Evolutionary conservation across 441 rosid species (phyloP).

Genomic region (Gossypium davidsonii): DNA sequence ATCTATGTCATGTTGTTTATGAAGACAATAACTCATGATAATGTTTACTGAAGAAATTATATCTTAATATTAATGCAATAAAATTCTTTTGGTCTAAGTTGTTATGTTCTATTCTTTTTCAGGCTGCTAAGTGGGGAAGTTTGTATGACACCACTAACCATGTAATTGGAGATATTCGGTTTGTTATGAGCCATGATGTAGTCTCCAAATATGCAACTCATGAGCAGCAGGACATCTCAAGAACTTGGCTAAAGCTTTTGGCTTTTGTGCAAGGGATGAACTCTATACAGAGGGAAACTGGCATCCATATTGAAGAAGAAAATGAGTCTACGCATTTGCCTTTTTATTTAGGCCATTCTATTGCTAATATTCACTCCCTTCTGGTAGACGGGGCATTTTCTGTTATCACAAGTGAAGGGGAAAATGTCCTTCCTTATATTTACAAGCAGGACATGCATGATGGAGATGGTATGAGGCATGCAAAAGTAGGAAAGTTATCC

Average conservation of each 20-base stretch:
- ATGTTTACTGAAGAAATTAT: background rate
- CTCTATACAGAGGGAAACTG: slow-evolving; percentile 83
- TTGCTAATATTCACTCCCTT: slow-evolving; percentile 68
- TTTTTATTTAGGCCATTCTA: slow-evolving; percentile 61
- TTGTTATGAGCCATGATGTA: slow-evolving; percentile 71
- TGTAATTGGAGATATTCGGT: slow-evolving; percentile 75
- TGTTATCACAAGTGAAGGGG: slow-evolving; percentile 38
- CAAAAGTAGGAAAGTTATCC: slow-evolving; percentile 81
- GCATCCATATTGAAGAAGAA: slow-evolving; percentile 70
- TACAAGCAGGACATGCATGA: slow-evolving; percentile 38
- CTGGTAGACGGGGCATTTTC: slow-evolving; percentile 61
- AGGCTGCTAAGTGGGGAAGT: slow-evolving; percentile 70
- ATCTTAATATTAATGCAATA: background rate
- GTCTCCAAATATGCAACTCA: slow-evolving; percentile 65
- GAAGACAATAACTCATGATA: background rate
- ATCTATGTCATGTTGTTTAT: background rate
- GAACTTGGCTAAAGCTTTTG: slow-evolving; percentile 81
- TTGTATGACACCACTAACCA: slow-evolving; percentile 59
- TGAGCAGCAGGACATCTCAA: slow-evolving; percentile 54
- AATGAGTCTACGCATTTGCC: slow-evolving; percentile 51
- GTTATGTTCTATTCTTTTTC: slow-evolving; percentile 24
- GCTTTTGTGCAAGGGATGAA: slow-evolving; percentile 83
- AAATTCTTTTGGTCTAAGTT: slow-evolving; percentile 9
- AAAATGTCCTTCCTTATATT: slow-evolving; percentile 20
- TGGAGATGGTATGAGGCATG: slow-evolving; percentile 56